These are phyloP conservation scores for Camellia lanceoleosa DNA, from an alignment of 148 eudicot genomes.

Conservation along the genomic window DNA sequence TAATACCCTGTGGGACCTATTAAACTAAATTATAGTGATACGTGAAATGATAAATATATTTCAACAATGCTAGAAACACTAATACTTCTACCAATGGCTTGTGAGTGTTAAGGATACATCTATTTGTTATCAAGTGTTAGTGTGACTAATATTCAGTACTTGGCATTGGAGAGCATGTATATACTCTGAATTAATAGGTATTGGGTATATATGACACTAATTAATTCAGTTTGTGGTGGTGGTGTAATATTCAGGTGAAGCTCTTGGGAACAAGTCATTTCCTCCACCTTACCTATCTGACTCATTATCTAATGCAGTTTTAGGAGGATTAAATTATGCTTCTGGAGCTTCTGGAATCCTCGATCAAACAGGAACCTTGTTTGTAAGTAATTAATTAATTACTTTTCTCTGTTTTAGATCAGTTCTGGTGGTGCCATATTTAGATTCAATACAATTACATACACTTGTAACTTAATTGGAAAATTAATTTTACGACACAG, in stretches of 20 bases:
- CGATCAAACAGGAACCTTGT: constrained; percentile 46
- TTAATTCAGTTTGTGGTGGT: background rate
- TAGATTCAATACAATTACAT: too few relatives aligned
- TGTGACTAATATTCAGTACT: too few relatives aligned
- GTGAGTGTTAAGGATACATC: too few relatives aligned
- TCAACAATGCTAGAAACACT: too few relatives aligned
- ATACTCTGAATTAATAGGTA: background rate
- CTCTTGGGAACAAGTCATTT: constrained; percentile 45
- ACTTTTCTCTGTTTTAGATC: background rate
- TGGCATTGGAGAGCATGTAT: too few relatives aligned
- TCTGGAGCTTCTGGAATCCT: constrained; percentile 73
- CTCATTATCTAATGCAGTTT: constrained; percentile 25
- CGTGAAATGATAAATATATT: too few relatives aligned
- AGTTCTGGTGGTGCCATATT: too few relatives aligned
- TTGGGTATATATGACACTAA: background rate
- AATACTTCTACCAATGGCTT: too few relatives aligned
- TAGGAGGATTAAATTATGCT: constrained; percentile 55
- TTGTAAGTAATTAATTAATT: constrained; percentile 28
- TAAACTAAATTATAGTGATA: too few relatives aligned
- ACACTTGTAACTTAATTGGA: background rate
- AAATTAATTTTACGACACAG: constrained; percentile 22
- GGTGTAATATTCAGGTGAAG: constrained; percentile 36
- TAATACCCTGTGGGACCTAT: too few relatives aligned
- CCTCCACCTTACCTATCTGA: constrained; percentile 54
- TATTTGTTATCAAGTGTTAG: too few relatives aligned